Conservation (phyloP, 257 asterid genomes). For the Ajuga chamaepitys region DNA sequence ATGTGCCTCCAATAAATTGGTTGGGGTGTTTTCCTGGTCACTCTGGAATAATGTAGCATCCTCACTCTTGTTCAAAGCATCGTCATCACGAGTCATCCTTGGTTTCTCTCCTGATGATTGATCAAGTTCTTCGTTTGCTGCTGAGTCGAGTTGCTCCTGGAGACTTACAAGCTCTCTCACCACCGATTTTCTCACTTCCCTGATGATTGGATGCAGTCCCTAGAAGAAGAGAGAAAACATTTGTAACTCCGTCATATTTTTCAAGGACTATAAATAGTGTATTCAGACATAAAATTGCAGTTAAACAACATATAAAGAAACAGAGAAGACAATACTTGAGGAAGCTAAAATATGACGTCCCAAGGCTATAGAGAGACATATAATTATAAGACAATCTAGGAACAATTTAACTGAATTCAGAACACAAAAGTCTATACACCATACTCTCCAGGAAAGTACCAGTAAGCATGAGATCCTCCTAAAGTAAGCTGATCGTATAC, state of each 20-base stretch:
- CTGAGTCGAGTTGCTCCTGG: conserved; percentile 57
- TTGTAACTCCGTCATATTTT: background rate
- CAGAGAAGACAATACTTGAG: background rate
- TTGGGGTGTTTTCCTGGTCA: background rate
- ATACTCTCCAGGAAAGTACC: background rate
- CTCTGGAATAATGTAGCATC: background rate
- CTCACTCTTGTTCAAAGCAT: conserved; percentile 1
- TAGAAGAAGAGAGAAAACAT: background rate
- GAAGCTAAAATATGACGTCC: background rate
- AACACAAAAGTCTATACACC: background rate
- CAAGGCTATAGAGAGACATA: background rate
- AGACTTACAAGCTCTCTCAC: conserved; percentile 59
- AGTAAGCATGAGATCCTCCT: background rate
- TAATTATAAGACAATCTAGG: background rate
- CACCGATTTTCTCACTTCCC: conserved; percentile 54
- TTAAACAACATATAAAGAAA: background rate
- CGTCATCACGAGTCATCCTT: background rate
- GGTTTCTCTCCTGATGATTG: conserved; percentile 6
- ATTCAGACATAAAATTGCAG: background rate
- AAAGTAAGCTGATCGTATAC: background rate
- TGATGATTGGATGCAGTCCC: conserved; percentile 59
- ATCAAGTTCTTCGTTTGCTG: conserved; percentile 12
- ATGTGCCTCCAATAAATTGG: background rate
- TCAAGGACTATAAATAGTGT: background rate
- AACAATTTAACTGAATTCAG: background rate